Conservation (phyloP, 148 eudicot genomes). For the Rhododendron vialii region DNA sequence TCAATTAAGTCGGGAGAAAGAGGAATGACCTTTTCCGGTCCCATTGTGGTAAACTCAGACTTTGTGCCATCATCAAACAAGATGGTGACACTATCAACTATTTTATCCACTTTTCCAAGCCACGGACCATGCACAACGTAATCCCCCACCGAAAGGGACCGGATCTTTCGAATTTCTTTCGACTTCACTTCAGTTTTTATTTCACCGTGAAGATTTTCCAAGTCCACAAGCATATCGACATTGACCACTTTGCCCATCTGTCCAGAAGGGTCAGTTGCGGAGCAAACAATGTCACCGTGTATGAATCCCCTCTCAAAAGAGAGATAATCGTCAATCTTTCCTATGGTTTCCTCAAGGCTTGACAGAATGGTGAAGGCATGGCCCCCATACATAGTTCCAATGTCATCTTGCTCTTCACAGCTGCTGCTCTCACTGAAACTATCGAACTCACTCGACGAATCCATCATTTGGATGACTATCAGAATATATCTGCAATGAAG, state of each 20-base stretch:
- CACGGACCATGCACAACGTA: conserved; percentile 70
- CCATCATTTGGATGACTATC: conserved; percentile 38
- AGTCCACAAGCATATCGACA: conserved; percentile 57
- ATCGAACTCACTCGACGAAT: conserved; percentile 62
- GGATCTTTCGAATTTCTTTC: conserved; percentile 44
- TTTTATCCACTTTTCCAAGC: conserved; percentile 79
- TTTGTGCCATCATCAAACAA: conserved; percentile 78
- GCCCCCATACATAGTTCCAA: conserved; percentile 62
- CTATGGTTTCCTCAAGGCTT: conserved; percentile 75
- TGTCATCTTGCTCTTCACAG: conserved; percentile 77
- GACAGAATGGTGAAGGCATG: conserved; percentile 76
- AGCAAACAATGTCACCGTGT: conserved; percentile 70
- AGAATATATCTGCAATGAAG: conserved; percentile 10
- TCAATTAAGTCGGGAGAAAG: conserved; percentile 66
- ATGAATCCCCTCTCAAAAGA: conserved; percentile 72
- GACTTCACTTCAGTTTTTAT: conserved; percentile 48
- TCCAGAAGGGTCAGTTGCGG: conserved; percentile 48
- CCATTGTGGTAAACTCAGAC: conserved; percentile 49
- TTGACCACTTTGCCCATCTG: conserved; percentile 76
- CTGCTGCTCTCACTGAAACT: conserved; percentile 75
- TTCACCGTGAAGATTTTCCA: conserved; percentile 64
- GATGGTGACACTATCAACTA: conserved; percentile 54
- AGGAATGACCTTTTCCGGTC: conserved; percentile 51
- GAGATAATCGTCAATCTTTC: conserved; percentile 86
- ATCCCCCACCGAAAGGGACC: conserved; percentile 62